Evolutionary conservation across 2,329 filamentous ascomycete species (phyloP), one percentile per base, ranked within the genome.

Genomic region (Epichloe sp.): DNA sequence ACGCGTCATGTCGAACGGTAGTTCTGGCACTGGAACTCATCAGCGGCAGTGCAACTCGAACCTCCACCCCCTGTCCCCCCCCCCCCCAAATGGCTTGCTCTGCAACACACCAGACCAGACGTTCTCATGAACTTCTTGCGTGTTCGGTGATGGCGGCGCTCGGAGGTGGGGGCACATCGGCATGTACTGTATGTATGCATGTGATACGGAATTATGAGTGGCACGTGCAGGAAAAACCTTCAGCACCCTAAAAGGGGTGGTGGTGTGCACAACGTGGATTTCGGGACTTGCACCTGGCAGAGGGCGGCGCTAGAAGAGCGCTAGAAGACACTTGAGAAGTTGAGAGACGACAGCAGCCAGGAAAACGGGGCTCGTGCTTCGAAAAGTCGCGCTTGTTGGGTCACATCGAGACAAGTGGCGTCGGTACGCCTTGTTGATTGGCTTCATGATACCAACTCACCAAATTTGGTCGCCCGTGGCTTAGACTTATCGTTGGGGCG

Each of bases 281-380:
- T 31, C 4, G 26, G 26, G 26, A 31, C 26, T 31, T 11, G 26
- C 26, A 31, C 26, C 26, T 34, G 12, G 6, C n/a, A 23, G 21
- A 31, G 8, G 17, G 2, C 23, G 6, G 52, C 56, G 49, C 59
- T 60, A 60, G 59, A 60, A 60, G 52, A 55, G 46, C 58, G 58
- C 60, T 62, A 62, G 60, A 62, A 62, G 52, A 54, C 44, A 17
- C 12, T 12, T 5, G 43, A 44, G 14, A 15, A 17, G 11, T 19
- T 5, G 43, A 44, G 14, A 15, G 1, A 38, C 15, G 12, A 38
- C 10, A 26, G n/a, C 3, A 3, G 14, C 44, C 37, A 43, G 23
- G 12, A 47, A 21, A 14, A 11, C 2, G 36, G 36, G 7, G 5
- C 36, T n/a, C 36, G 7, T 14, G 36, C 36, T 5, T 38, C n/a